Base-by-base conservation (phyloP, 2,329 filamentous ascomycete species). In the Scedosporium aurantiacum region DNA sequence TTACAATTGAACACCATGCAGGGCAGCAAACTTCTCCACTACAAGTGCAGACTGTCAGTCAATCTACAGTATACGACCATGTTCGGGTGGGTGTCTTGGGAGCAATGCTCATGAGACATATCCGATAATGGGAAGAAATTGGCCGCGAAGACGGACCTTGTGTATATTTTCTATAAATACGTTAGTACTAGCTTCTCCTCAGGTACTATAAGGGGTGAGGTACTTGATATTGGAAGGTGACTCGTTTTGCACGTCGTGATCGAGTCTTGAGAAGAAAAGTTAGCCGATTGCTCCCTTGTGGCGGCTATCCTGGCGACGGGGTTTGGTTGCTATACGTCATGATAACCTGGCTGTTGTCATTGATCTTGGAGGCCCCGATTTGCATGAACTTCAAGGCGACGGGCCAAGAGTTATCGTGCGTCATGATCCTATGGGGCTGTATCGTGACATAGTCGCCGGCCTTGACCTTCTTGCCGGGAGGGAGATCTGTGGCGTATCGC, bases 171-270 rank as follows among this genome's bases (percentile, higher is more conserved):
- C n/a, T n/a, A n/a, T n/a, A n/a, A n/a, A n/a, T n/a, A n/a, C n/a
- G n/a, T n/a, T n/a, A n/a, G n/a, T n/a, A n/a, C n/a, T n/a, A n/a
- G n/a, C n/a, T n/a, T n/a, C n/a, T n/a, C n/a, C n/a, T n/a, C n/a
- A n/a, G n/a, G n/a, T n/a, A n/a, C n/a, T n/a, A n/a, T n/a, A n/a
- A n/a, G n/a, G n/a, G n/a, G n/a, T n/a, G n/a, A n/a, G n/a, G n/a
- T n/a, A n/a, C 68, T 87, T 85, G 50, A 96, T 71, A 68, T 96
- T 96, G 65, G 83, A 76, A 64, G 89, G 86, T 61, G 78, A 84
- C 73, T 86, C 89, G 73, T 95, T 94, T 70, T 95, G 90, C 0
- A 96, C 89, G 67, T 96, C 90, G 70, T 96, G 92, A 68, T 96
- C 91, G 75, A 0, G 90, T 88, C 78, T 37, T 8, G 32, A 37